Percentiles rank a stretch among this genome's conserved stretches.
These are phyloP conservation scores for Saccharomycopsis hybrid DNA, from an alignment of 1,139 yeast genomes.

Conservation along the genomic window DNA sequence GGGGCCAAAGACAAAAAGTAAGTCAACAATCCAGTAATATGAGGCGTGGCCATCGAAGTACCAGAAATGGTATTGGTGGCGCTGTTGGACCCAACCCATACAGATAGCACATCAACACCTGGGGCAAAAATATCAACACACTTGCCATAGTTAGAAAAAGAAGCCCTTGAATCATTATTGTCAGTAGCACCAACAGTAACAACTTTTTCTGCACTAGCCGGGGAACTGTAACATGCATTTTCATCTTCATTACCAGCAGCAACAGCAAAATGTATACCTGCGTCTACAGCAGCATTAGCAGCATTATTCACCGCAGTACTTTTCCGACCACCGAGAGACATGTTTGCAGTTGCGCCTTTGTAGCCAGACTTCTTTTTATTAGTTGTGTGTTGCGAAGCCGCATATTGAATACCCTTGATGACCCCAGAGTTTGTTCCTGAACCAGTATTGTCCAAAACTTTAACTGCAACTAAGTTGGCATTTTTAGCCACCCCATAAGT, in stretches of 20 bases:
- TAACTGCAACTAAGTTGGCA: slow-evolving; percentile 68
- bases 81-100: slow-evolving; percentile 73
- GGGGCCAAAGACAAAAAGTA: slow-evolving; percentile 42
- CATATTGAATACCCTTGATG: slow-evolving; percentile 69
- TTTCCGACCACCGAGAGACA: slow-evolving; percentile 85
- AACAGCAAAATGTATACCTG: slow-evolving; percentile 27
- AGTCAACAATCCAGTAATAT: slow-evolving; percentile 13
- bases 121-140: slow-evolving; percentile 64
- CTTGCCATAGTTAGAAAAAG: slow-evolving; percentile 59
- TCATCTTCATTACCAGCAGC: slow-evolving; percentile 24
- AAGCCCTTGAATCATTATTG: slow-evolving; percentile 35
- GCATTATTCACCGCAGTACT: slow-evolving; percentile 80
- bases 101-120: slow-evolving; percentile 46
- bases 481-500: slow-evolving; percentile 75
- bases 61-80: slow-evolving; percentile 79
- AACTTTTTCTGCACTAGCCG: slow-evolving; percentile 53
- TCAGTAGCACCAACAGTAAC: slow-evolving; percentile 60
- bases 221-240: slow-evolving; percentile 58
- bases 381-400: slow-evolving; percentile 32
- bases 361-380: slow-evolving; percentile 66
- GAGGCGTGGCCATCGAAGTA: slow-evolving; percentile 17
- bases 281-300: slow-evolving; percentile 83
- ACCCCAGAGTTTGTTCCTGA: slow-evolving; percentile 41
- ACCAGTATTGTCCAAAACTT: slow-evolving; percentile 70
- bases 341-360: slow-evolving; percentile 81